Evolutionary conservation across 2,329 filamentous ascomycete genomes (phyloP).

Genomic region (Dryadomyces sulphureus): DNA sequence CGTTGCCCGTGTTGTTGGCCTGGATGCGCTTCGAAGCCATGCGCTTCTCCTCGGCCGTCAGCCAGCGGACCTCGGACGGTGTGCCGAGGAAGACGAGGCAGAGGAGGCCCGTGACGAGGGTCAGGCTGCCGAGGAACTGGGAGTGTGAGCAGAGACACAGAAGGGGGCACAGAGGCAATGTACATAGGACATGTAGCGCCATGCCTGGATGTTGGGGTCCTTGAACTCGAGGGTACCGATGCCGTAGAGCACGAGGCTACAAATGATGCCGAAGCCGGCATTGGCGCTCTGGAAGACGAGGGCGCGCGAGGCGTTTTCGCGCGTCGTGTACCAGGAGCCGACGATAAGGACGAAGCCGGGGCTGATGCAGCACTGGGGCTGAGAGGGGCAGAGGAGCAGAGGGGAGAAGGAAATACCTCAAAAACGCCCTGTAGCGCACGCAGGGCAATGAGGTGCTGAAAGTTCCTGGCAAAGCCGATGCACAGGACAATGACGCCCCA

Average conservation of each 20-base stretch:
- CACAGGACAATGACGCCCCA: constrained; percentile 21
- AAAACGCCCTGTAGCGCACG: constrained; percentile 20
- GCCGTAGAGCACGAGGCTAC: constrained; percentile 21
- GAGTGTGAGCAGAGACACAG: constrained; percentile 2
- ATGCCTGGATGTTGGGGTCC: constrained; percentile 18
- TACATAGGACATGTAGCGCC: constrained; percentile 19
- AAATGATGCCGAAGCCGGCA: constrained; percentile 22
- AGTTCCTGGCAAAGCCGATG: constrained; percentile 22
- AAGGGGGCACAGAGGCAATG: background rate
- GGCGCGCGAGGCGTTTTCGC: constrained; percentile 15
- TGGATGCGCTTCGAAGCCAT: constrained; percentile 22
- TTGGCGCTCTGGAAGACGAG: constrained; percentile 23
- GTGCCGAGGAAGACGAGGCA: constrained; percentile 22
- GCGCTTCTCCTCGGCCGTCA: constrained; percentile 19
- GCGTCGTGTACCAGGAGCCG: constrained; percentile 3
- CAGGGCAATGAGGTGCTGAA: constrained; percentile 20
- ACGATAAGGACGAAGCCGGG: constrained; percentile 3
- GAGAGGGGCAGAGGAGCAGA: background rate
- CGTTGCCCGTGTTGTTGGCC: constrained; percentile 22
- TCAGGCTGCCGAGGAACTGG: constrained; percentile 21
- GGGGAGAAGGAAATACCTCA: background rate
- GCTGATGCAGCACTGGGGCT: constrained; percentile 1
- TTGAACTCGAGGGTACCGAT: constrained; percentile 18
- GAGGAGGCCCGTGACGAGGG: constrained; percentile 17
- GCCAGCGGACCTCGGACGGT: constrained; percentile 22